These are phyloP conservation scores for Pseudotulostoma volvatum DNA, from an alignment of 495 filamentous ascomycete species.

Conservation along the genomic window DNA sequence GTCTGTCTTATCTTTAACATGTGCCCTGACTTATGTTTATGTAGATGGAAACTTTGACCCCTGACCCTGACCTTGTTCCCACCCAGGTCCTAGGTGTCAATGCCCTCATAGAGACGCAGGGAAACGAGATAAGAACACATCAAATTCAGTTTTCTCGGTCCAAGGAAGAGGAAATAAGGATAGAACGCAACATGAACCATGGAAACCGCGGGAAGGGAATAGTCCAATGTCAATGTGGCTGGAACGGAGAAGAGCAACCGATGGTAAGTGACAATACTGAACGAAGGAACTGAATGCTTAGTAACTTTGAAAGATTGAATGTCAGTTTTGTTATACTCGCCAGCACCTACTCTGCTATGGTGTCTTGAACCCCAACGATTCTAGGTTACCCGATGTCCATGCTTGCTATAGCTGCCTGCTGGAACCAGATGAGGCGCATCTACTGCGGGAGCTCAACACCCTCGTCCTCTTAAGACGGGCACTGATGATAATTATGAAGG, in stretches of 20 bases:
- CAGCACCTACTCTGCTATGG: constrained; percentile 38
- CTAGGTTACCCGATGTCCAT: constrained; percentile 21
- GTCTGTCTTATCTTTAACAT: no score
- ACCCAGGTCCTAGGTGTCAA: constrained; percentile 7
- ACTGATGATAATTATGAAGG: constrained; percentile 12
- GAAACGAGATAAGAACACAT: background rate
- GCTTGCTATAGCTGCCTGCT: constrained; percentile 35
- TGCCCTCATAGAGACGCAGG: no score
- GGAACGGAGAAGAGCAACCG: constrained; percentile 19
- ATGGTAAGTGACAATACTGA: constrained; percentile 20
- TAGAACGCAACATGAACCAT: background rate
- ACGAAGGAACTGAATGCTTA: constrained; percentile 1
- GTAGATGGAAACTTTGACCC: constrained; percentile 5
- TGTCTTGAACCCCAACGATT: constrained; percentile 12
- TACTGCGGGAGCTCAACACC: constrained; percentile 18
- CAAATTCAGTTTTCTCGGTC: background rate
- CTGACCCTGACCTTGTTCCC: constrained; percentile 10
- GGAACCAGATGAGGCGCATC: constrained; percentile 14
- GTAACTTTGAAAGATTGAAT: constrained; percentile 22
- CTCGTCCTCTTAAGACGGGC: constrained; percentile 20
- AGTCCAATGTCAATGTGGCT: constrained; percentile 27
- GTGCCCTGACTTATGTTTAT: no score
- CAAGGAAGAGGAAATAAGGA: constrained; percentile 1
- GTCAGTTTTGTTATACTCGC: constrained; percentile 27
- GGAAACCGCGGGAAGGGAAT: constrained; percentile 4